These are phyloP conservation scores for Furcasterigmium furcatum DNA, from an alignment of 2,329 filamentous ascomycete genomes.

Conservation along the genomic window DNA sequence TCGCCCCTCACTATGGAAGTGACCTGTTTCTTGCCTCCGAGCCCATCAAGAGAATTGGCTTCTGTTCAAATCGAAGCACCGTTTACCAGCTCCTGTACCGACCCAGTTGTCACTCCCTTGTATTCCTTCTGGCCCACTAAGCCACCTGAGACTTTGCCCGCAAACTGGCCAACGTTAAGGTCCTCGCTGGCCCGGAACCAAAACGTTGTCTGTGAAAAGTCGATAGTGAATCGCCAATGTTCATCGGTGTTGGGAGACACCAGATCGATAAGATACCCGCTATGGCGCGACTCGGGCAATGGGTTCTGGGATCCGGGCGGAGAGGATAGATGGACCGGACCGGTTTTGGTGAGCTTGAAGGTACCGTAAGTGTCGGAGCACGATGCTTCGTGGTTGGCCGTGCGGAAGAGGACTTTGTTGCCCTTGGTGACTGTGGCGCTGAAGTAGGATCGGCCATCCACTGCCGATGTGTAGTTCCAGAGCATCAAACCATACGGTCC, in stretches of 20 bases:
- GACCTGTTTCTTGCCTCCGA: too few relatives aligned
- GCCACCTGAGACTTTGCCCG: neutral
- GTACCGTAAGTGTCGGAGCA: neutral
- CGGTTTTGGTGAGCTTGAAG: neutral
- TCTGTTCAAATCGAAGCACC: neutral
- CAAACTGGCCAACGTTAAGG: neutral
- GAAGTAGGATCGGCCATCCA: neutral
- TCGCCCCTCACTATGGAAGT: too few relatives aligned
- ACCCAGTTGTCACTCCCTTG: neutral
- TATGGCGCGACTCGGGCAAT: neutral
- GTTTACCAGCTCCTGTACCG: neutral
- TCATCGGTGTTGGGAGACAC: neutral
- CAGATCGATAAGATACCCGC: neutral
- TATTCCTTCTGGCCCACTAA: neutral
- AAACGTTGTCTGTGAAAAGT: neutral
- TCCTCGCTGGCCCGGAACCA: neutral
- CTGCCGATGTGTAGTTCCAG: conserved; percentile 10
- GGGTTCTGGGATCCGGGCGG: neutral
- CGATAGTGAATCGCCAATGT: neutral
- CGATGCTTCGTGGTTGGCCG: neutral
- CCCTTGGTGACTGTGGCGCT: neutral
- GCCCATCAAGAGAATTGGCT: too few relatives aligned
- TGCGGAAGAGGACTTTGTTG: neutral
- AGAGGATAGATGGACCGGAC: neutral
- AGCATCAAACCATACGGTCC: conserved; percentile 11